Conservation (phyloP, 306 rosid species). For the Trifolium fragiferum region DNA sequence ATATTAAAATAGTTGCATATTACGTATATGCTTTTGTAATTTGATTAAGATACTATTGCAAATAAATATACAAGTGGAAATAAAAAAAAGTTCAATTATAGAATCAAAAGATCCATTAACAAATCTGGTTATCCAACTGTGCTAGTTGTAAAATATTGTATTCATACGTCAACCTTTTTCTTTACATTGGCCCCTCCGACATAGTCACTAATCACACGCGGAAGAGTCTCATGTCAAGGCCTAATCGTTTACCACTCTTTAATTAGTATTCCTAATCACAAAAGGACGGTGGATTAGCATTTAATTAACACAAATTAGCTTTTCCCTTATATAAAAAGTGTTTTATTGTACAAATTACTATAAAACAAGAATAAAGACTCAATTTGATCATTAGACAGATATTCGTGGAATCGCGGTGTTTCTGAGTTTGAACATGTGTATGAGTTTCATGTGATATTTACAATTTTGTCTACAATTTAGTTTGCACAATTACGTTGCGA, state of each 20-base stretch:
- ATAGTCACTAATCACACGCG: constrained; percentile 45
- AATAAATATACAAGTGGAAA: background rate
- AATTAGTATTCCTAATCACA: constrained; percentile 37
- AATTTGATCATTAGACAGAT: no score
- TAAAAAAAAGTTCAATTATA: background rate
- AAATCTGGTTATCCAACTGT: constrained; percentile 31
- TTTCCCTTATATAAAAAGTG: background rate
- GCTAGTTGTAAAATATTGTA: constrained; percentile 18
- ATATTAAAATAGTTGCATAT: background rate
- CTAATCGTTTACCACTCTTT: constrained; percentile 48
- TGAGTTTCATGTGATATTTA: no score
- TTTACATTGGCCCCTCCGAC: constrained; percentile 42
- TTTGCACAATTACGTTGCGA: no score
- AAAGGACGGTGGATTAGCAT: constrained; percentile 38
- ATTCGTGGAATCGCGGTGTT: no score
- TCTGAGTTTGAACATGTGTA: no score
- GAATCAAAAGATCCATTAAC: constrained; percentile 29
- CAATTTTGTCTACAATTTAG: no score
- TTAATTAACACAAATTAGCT: background rate
- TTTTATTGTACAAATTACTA: background rate
- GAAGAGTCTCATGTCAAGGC: constrained; percentile 39
- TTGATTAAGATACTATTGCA: background rate
- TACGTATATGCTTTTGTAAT: background rate
- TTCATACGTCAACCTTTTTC: constrained; percentile 30
- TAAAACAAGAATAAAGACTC: no score